A percentile compares a stretch with the other conserved stretches of the same genome.
Evolutionary conservation across 106 monocot genomes (phyloP).

Genomic region (Phalaenopsis equestris): DNA sequence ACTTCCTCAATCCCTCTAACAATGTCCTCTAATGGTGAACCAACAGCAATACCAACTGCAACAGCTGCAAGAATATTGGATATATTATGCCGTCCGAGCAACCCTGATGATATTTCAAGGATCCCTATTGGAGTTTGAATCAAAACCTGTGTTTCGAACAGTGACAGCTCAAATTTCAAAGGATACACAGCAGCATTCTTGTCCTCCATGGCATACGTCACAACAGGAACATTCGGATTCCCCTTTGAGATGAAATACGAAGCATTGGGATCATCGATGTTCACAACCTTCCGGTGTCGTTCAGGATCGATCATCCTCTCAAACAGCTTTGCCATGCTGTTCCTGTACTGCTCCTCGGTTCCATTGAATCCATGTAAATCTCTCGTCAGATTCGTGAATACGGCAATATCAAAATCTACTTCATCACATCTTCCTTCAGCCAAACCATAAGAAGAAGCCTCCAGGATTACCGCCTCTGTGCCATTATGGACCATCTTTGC

Average conservation of each 20-base stretch:
- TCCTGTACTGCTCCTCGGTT: slow-evolving; percentile 59
- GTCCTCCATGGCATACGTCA: slow-evolving; percentile 78
- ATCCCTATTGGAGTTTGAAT: slow-evolving; percentile 85
- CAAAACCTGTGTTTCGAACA: slow-evolving; percentile 86
- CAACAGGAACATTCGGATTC: slow-evolving; percentile 71
- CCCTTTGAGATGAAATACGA: slow-evolving; percentile 59
- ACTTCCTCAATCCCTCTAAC: slow-evolving; percentile 92
- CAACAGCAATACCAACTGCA: slow-evolving; percentile 84
- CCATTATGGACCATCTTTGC: slow-evolving; percentile 73
- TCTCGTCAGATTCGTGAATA: slow-evolving; percentile 67
- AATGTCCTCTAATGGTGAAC: slow-evolving; percentile 78
- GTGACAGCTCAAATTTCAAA: slow-evolving; percentile 71
- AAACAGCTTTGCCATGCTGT: slow-evolving; percentile 60
- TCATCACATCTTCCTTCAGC: slow-evolving; percentile 48
- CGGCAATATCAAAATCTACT: slow-evolving; percentile 88
- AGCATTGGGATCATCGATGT: slow-evolving; percentile 83
- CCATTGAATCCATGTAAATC: slow-evolving; percentile 48
- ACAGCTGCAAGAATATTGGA: slow-evolving; percentile 90
- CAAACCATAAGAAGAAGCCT: slow-evolving; percentile 43
- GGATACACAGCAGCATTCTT: slow-evolving; percentile 78
- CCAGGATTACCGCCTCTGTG: slow-evolving; percentile 54
- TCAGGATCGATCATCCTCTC: slow-evolving; percentile 81
- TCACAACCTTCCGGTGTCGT: slow-evolving; percentile 77
- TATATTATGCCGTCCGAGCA: slow-evolving; percentile 74
- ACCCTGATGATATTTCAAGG: slow-evolving; percentile 87